These are phyloP conservation scores for Lepidium aucheri DNA, from an alignment of 345 rosid species.

Conservation along the genomic window DNA sequence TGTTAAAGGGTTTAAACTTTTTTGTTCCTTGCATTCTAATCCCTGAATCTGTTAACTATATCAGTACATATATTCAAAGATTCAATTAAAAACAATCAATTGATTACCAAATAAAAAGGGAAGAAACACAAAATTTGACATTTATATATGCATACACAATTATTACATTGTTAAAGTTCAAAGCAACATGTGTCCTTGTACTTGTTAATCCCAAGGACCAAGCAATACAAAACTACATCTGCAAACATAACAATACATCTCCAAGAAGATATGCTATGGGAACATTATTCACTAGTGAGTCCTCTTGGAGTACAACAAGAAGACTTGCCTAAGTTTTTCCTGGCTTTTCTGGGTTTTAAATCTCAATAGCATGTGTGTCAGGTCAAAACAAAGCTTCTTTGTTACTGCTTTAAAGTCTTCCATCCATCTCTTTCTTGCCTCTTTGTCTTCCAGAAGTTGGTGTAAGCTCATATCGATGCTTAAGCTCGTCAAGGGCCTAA, in stretches of 20 bases:
- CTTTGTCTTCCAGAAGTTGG: not conserved
- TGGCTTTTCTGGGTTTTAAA: not conserved
- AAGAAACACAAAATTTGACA: not conserved
- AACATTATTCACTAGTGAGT: not conserved
- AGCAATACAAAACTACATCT: not conserved
- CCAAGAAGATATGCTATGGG: constrained; percentile 5
- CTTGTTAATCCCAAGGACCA: not conserved
- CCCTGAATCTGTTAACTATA: constrained; percentile 1
- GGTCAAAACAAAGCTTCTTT: constrained; percentile 1
- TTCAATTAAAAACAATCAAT: not conserved
- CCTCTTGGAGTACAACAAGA: constrained; percentile 11
- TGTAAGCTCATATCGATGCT: not conserved
- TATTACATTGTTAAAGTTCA: not conserved
- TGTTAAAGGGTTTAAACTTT: not conserved
- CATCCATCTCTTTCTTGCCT: not conserved
- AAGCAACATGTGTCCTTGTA: constrained; percentile 8
- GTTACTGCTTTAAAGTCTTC: not conserved
- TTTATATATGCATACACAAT: not conserved
- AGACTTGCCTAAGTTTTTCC: constrained; percentile 20
- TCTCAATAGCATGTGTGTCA: not conserved
- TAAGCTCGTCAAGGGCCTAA: not conserved
- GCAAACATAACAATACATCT: constrained; percentile 1
- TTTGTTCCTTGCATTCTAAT: constrained; percentile 18
- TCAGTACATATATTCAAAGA: not conserved
- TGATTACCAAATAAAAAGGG: not conserved